Evolutionary conservation across 2,329 filamentous ascomycete genomes (phyloP), one percentile per base, ranked within the genome.

Genomic region (Fusarium buharicum): DNA sequence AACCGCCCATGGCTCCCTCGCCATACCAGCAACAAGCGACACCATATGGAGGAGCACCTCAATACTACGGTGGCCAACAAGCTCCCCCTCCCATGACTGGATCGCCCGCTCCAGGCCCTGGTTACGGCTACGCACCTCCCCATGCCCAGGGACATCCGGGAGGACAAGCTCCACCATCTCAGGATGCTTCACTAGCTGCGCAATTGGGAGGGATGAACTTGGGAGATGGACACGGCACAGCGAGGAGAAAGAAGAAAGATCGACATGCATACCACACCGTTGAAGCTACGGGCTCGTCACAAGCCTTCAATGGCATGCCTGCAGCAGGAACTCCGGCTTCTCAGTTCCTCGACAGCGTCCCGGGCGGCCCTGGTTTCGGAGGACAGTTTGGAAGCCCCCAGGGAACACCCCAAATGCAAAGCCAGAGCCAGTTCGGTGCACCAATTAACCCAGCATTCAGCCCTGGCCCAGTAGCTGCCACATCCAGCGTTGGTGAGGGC

Each of bases 251-350:
- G 83, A 98, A 97, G 86, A 97, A 97, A 84, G 90, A 97, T 75
- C 87, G 92, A 57, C 94, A 98, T 78, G 94, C 93, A 63, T 91
- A 96, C 76, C 94, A 98, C 76, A 89, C 87, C 34, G 86, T 98
- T 49, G 92, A 94, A 64, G 86, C 90, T 18, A 82, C 82, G 6
- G 86, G 87, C 45, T 87, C 86, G 30, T 86, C 88, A 6, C 87
- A 90, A 71, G 79, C 86, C 11, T 91, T 90, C 78, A 89, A 89
- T 73, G 89, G 86, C 59, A 86, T 89, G 71, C 86, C 87, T 2
- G 82, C 84, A 20, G 79, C 81, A 11, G 85, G 82, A 27, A 81
- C 81, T 20, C 81, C 84, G 16, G 78, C 71, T 16, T 73, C 69
- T 17, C 75, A 79, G 54, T 79, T 80, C 62, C 73, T 79, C 37